Evolutionary conservation across 139 green algal genomes (phyloP).

Genomic region (Chlamydomonas sp.): DNA sequence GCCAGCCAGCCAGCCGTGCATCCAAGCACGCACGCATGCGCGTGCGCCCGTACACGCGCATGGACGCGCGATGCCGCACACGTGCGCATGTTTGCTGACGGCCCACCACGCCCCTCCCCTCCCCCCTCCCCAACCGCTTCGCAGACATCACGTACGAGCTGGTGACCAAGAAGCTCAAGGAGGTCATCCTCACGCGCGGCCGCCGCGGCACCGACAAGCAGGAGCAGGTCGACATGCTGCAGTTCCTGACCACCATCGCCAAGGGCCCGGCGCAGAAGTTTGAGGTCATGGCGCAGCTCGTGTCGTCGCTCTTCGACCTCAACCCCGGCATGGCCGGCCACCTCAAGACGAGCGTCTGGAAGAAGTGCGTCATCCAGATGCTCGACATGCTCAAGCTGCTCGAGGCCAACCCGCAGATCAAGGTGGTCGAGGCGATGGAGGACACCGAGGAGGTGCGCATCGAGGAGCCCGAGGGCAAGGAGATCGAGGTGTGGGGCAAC

Average conservation of each 20-base stretch:
- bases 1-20: too few relatives aligned
- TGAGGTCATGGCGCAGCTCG: conserved; percentile 73
- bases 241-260: conserved; percentile 76
- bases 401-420: conserved; percentile 37
- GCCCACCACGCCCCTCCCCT: too few relatives aligned
- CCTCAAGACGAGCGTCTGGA: conserved; percentile 38
- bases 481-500: conserved; percentile 84
- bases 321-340: conserved; percentile 12
- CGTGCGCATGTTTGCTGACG: too few relatives aligned
- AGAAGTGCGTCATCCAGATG: conserved; percentile 39
- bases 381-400: conserved; percentile 58
- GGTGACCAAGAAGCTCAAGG: conserved; percentile 86
- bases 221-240: conserved; percentile 90
- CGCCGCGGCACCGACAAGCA: conserved; percentile 81
- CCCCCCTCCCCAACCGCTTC: conserved; percentile 39
- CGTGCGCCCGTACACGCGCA: too few relatives aligned
- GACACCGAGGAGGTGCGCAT: conserved; percentile 40
- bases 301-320: conserved; percentile 88
- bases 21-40: too few relatives aligned
- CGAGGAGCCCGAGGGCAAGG: conserved; percentile 42
- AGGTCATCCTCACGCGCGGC: conserved; percentile 78
- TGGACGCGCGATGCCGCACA: too few relatives aligned
- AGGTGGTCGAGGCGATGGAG: conserved; percentile 1
- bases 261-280: conserved; percentile 75
- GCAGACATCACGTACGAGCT: conserved; percentile 90